phyloP scores from a whole-genome alignment of 805 yeast genomes.

The Candida khao-thaluensis region DNA sequence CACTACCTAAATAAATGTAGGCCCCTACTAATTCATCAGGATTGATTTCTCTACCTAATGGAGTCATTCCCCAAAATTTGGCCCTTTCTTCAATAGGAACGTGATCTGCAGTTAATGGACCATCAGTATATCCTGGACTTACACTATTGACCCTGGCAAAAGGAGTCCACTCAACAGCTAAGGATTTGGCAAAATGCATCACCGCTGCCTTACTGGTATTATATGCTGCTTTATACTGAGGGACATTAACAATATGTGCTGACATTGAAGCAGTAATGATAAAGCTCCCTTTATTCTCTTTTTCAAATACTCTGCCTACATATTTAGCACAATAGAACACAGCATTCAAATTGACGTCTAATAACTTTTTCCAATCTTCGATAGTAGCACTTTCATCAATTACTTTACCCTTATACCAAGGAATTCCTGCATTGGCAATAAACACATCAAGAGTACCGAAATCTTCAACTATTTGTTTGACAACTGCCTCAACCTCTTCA shows the following conservation, averaged over 20 bases:
- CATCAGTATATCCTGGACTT: conserved; percentile 34
- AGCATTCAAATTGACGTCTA: conserved; percentile 31
- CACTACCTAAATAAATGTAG: conserved; percentile 43
- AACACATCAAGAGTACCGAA: conserved; percentile 31
- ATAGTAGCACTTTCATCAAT: conserved; percentile 23
- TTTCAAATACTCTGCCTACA: conserved; percentile 28
- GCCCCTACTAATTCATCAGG: conserved; percentile 47
- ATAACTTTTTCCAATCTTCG: conserved; percentile 25
- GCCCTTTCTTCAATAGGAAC: conserved; percentile 33
- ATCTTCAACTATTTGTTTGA: conserved; percentile 21
- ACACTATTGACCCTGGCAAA: conserved; percentile 39
- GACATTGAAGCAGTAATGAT: conserved; percentile 41
- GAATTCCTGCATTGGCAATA: conserved; percentile 34
- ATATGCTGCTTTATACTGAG: conserved; percentile 40
- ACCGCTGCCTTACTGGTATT: conserved; percentile 44
- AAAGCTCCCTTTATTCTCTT: conserved; percentile 31
- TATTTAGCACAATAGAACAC: conserved; percentile 32
- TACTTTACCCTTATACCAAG: conserved; percentile 30
- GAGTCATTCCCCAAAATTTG: conserved; percentile 42
- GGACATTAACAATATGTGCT: conserved; percentile 41
- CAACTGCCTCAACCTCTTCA: conserved; percentile 23
- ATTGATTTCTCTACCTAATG: conserved; percentile 45
- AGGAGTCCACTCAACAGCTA: conserved; percentile 45
- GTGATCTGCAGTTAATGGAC: conserved; percentile 23
- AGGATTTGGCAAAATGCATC: conserved; percentile 34